Evolutionary conservation across 192 early-diverging fungal species (phyloP), one percentile per base, ranked within the genome.

Genomic region (Linnemannia zychae): DNA sequence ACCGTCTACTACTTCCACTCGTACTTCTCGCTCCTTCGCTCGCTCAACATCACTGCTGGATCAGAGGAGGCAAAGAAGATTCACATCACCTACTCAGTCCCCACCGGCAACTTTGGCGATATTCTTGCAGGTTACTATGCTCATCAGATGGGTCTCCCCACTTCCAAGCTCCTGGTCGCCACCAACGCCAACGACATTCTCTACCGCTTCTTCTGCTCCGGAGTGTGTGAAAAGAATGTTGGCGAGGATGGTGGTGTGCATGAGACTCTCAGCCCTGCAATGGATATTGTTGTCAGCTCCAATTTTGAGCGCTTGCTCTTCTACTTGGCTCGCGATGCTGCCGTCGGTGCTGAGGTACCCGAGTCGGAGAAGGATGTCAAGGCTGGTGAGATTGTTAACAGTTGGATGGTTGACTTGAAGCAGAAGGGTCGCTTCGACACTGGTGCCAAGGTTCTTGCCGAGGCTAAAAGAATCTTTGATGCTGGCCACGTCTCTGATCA

Each of bases 151-250:
- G 98, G 98, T 33, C 93, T 99, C 28, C 98, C 98, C 12, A 92
- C 96, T 75, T 88, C 88, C 37, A 91, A 92, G 48, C 91, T 99
- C 53, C 84, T 96, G 20, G 92, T 98, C 57, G 97, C 98, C n/a
- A 99, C 98, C 38, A 99, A 99, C 88, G 93, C 93, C 67, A 99
- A 99, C 87, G 98, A 99, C 88, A 99, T 99, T 75, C 88, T 99
- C 18, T 92, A 99, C 82, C 94, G 98, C 53, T 99, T 99, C 94
- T 92, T 98, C 84, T 75, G 92, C 76, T 91, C 96, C 4, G 96
- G 95, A 63, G 90, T 84, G 31, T 99, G 98, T 86, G 93, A 94
- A 83, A 97, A 97, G 89, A 90, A 92, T 67, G 89, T 88, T 33
- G 87, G 83, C 33, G 88, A 82, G 46, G 87, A 90, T 31, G 90